Evolutionary conservation across 306 rosid genomes (phyloP).

Genomic region (Medicago arabica): DNA sequence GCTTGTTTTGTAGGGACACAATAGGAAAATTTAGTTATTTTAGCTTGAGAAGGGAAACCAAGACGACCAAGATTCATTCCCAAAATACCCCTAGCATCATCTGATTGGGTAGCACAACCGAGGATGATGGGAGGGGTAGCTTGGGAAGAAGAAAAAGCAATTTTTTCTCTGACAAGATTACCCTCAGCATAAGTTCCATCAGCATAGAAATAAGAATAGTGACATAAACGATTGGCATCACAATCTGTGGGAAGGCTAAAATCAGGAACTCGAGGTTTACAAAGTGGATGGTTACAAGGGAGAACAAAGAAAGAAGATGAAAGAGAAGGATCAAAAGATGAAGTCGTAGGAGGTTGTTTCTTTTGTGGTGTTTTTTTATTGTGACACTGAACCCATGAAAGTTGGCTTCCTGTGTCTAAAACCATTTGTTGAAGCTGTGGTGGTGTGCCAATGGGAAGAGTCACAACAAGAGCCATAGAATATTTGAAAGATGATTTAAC

Average conservation of each 20-base stretch:
- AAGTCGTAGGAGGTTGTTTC: constrained; percentile 41
- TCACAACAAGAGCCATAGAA: constrained; percentile 71
- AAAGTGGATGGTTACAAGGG: constrained; percentile 80
- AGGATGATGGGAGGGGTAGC: constrained; percentile 77
- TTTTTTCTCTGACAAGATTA: constrained; percentile 80
- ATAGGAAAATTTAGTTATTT: constrained; percentile 74
- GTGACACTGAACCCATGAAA: constrained; percentile 89
- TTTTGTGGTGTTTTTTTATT: constrained; percentile 43
- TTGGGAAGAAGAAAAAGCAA: constrained; percentile 60
- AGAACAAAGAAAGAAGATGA: constrained; percentile 82
- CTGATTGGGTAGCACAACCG: constrained; percentile 72
- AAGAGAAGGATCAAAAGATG: constrained; percentile 79
- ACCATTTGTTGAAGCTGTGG: constrained; percentile 88
- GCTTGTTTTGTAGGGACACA: constrained; percentile 61
- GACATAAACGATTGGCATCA: constrained; percentile 89
- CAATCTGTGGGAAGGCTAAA: constrained; percentile 87
- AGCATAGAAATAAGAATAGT: constrained; percentile 91
- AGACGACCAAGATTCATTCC: constrained; percentile 85
- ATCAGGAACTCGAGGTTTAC: constrained; percentile 89
- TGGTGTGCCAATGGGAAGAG: constrained; percentile 90
- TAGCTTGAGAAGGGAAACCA: constrained; percentile 75
- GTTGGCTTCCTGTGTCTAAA: constrained; percentile 95
- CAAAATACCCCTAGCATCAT: constrained; percentile 78
- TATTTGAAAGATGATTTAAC: constrained; percentile 66
- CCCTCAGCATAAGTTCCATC: constrained; percentile 96